phyloP scores from a whole-genome alignment of 805 yeast genomes.

The Starmerella floris region DNA sequence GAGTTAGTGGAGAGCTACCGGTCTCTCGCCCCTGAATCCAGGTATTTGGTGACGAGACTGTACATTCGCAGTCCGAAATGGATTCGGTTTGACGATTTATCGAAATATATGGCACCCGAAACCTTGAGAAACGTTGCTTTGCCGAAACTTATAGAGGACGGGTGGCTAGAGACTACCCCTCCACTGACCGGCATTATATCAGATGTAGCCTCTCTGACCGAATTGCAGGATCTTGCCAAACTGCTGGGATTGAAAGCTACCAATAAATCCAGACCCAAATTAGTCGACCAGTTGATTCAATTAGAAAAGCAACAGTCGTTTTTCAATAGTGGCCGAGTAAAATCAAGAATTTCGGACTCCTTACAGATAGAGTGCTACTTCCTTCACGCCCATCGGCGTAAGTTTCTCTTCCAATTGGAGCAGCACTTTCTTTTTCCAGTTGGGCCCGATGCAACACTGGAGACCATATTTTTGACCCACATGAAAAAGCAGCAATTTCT shows the following conservation, averaged over 20 bases:
- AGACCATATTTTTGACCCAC: slow-evolving; percentile 17
- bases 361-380: slow-evolving; percentile 8
- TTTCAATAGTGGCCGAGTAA: slow-evolving; percentile 9
- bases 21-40: slow-evolving; percentile 10
- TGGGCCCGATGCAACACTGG: slow-evolving; percentile 19
- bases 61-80: slow-evolving; percentile 17
- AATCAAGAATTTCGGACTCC: slow-evolving; percentile 4
- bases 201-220: slow-evolving; percentile 18
- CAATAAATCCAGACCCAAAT: slow-evolving; percentile 3
- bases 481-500: slow-evolving; percentile 21
- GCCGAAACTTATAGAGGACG: slow-evolving; percentile 8
- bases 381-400: slow-evolving; percentile 5
- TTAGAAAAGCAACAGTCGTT: slow-evolving; percentile 14
- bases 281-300: slow-evolving; percentile 12
- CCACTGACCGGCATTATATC: slow-evolving; percentile 9
- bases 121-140: slow-evolving; percentile 8
- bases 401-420: slow-evolving; percentile 13
- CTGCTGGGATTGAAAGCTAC: slow-evolving; percentile 9
- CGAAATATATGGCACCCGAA: slow-evolving; percentile 19
- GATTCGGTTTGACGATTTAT: slow-evolving; percentile 19
- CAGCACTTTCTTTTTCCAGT: slow-evolving; percentile 20
- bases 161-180: slow-evolving; percentile 14
- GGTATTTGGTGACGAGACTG: slow-evolving; percentile 19
- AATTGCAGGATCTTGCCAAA: slow-evolving; percentile 16
- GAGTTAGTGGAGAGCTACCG: slow-evolving; percentile 3